Conservation (phyloP, 225 moss, liverwort and hornwort genomes). For the Polytrichum formosum region DNA sequence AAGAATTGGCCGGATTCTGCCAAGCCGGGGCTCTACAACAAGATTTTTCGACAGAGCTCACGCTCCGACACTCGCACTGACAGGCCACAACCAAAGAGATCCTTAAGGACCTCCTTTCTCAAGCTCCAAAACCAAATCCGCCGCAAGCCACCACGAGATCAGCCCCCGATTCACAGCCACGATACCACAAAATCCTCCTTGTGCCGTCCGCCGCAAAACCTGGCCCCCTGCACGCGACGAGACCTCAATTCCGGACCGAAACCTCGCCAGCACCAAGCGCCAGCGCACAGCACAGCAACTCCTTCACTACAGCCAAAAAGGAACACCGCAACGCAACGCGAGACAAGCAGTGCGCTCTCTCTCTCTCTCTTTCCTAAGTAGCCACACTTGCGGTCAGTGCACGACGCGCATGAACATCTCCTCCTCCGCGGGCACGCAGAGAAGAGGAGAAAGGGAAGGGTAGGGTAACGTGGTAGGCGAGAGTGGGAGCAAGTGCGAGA, state of each 20-base stretch:
- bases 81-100: not conserved
- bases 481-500: too few species aligned
- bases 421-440: not conserved
- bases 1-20: too few species aligned
- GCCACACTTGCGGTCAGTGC: not conserved
- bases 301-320: not conserved
- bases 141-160: not conserved
- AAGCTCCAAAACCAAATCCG: not conserved
- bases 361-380: too few species aligned
- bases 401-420: conserved; percentile 1
- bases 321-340: not conserved
- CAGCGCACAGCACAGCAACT: not conserved
- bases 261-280: not conserved
- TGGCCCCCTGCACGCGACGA: too few species aligned
- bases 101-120: not conserved
- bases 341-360: too few species aligned
- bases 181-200: too few species aligned
- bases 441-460: too few species aligned
- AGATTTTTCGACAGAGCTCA: not conserved
- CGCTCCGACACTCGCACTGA: not conserved
- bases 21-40: too few species aligned
- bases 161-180: not conserved
- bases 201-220: too few species aligned
- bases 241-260: not conserved
- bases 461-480: too few species aligned